Conservation (phyloP, 192 early-diverging fungal species). For the Podila horticola region DNA sequence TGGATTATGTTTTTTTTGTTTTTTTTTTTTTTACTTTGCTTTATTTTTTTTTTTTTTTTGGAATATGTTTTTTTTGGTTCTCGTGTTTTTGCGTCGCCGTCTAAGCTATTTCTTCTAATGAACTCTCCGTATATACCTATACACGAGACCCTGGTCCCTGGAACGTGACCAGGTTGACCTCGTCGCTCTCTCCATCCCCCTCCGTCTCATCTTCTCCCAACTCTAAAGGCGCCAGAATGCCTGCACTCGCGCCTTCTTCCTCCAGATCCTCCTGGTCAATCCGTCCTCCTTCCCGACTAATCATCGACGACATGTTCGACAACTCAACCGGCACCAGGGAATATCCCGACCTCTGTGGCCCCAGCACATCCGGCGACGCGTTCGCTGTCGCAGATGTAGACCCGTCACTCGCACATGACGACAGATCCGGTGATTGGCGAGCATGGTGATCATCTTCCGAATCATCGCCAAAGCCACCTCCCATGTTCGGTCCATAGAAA, state of each 20-base stretch:
- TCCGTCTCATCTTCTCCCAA: background rate
- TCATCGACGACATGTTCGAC: conserved; percentile 5
- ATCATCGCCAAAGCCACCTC: background rate
- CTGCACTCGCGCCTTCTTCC: conserved; percentile 11
- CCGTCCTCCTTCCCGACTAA: conserved; percentile 22
- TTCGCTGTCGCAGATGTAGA: conserved; percentile 41
- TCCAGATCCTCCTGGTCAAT: conserved; percentile 14
- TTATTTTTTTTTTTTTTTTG: no score
- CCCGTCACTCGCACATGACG: conserved; percentile 38
- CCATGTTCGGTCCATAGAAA: background rate
- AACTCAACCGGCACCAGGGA: background rate
- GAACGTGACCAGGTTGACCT: conserved; percentile 22
- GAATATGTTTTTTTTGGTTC: no score
- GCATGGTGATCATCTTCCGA: background rate
- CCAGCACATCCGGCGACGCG: conserved; percentile 11
- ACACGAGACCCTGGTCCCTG: background rate
- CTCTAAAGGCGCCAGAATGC: conserved; percentile 17
- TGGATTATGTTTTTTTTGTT: no score
- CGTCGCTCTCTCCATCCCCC: conserved; percentile 16
- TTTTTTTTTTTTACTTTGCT: no score
- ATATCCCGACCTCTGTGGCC: background rate
- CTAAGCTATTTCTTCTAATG: no score
- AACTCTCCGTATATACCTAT: background rate
- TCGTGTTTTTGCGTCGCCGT: no score
- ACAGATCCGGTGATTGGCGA: conserved; percentile 22